A percentile compares a stretch with the other conserved stretches of the same genome.
These are phyloP conservation scores for Ceratobasidium sp. DNA, from an alignment of 1,284 basidiomycete species.

Conservation along the genomic window DNA sequence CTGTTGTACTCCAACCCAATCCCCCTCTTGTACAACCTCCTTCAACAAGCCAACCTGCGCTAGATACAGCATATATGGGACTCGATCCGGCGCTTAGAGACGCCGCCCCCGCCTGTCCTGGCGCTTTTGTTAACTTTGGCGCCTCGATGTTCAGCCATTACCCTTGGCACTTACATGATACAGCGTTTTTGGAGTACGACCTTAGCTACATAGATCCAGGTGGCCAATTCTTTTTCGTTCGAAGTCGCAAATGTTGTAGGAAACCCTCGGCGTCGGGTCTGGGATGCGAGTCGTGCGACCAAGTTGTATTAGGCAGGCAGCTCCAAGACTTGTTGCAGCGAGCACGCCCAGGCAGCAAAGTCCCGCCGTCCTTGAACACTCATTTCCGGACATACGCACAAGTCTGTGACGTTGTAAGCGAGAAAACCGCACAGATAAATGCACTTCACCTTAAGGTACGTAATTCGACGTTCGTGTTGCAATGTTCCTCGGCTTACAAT, in stretches of 20 bases:
- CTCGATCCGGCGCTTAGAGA: neutral
- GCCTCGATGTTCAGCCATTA: conserved; percentile 3
- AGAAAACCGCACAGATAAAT: neutral
- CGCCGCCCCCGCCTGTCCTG: neutral
- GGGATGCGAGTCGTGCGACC: neutral
- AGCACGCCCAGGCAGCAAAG: neutral
- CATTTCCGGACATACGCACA: neutral
- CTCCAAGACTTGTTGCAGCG: neutral
- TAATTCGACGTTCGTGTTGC: too few relatives aligned
- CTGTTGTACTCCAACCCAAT: too few relatives aligned
- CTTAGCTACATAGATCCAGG: neutral
- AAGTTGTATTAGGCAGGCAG: neutral
- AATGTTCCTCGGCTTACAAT: too few relatives aligned
- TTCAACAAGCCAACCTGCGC: too few relatives aligned
- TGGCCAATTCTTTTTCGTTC: neutral
- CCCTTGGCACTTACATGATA: neutral
- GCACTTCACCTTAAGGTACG: too few relatives aligned
- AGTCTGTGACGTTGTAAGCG: neutral
- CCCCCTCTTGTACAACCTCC: too few relatives aligned
- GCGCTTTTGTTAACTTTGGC: neutral
- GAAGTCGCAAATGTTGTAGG: neutral
- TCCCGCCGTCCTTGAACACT: neutral
- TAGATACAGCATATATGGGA: too few relatives aligned
- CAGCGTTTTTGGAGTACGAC: neutral
- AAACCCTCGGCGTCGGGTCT: neutral